These are phyloP conservation scores for Dalechampia spathulata DNA, from an alignment of 441 rosid genomes.

Conservation along the genomic window DNA sequence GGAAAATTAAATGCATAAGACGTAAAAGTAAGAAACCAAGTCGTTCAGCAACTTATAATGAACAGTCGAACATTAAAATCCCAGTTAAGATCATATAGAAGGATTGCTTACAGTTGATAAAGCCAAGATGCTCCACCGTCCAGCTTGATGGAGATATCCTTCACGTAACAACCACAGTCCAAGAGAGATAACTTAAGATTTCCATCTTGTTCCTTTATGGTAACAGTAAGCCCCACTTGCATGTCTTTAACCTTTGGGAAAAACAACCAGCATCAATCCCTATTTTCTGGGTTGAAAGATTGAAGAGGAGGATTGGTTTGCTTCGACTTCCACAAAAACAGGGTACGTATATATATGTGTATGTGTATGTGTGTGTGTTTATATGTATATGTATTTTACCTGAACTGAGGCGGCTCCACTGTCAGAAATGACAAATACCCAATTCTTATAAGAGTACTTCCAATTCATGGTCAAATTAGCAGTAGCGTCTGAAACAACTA, in stretches of 20 bases:
- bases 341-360: not conserved
- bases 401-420: slow-evolving; percentile 55
- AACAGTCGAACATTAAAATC: not conserved
- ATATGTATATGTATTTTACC: no score
- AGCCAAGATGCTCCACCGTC: slow-evolving; percentile 90
- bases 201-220: slow-evolving; percentile 43
- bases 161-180: slow-evolving; percentile 44
- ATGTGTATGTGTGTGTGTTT: no score
- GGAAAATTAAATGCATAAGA: slow-evolving; percentile 14
- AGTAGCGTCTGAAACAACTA: slow-evolving; percentile 53
- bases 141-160: slow-evolving; percentile 46
- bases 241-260: slow-evolving; percentile 61
- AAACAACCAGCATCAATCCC: slow-evolving; percentile 15
- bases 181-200: slow-evolving; percentile 38
- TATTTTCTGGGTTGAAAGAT: not conserved
- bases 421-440: slow-evolving; percentile 48
- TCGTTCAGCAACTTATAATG: not conserved
- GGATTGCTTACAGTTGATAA: slow-evolving; percentile 54
- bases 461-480: slow-evolving; percentile 70
- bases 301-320: not conserved
- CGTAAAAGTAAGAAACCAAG: not conserved
- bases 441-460: slow-evolving; percentile 53
- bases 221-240: slow-evolving; percentile 36
- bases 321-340: not conserved
- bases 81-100: not conserved